These are phyloP conservation scores for Zizania latifolia DNA, from an alignment of 176 grass and related monocot species.

Conservation along the genomic window DNA sequence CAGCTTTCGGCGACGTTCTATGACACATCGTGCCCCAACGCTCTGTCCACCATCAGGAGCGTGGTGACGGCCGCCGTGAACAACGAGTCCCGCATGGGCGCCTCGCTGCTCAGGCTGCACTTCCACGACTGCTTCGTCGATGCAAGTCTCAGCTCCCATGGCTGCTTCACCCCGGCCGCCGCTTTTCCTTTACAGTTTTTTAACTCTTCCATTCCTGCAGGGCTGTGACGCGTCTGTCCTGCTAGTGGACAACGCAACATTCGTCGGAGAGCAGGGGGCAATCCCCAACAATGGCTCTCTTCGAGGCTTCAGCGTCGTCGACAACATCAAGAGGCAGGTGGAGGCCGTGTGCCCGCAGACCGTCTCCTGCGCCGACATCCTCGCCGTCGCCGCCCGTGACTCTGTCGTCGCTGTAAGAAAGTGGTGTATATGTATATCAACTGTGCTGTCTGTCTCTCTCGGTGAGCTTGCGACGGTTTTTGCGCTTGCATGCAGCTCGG, in stretches of 20 bases:
- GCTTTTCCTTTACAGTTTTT: too few relatives aligned
- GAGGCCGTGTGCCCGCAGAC: conserved; percentile 53
- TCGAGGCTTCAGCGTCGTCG: conserved; percentile 35
- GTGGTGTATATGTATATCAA: too few relatives aligned
- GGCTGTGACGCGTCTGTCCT: conserved; percentile 73
- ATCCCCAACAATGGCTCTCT: not conserved
- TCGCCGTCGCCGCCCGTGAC: conserved; percentile 59
- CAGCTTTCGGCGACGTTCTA: conserved; percentile 86
- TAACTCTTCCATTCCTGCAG: too few relatives aligned
- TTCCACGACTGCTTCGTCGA: conserved; percentile 97
- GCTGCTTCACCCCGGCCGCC: too few relatives aligned
- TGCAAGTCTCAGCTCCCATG: conserved; percentile 40
- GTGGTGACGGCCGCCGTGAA: conserved; percentile 42
- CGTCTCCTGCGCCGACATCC: conserved; percentile 80
- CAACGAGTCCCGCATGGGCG: conserved; percentile 51
- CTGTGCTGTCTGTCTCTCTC: too few relatives aligned
- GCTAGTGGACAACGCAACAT: not conserved
- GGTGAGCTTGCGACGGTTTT: too few relatives aligned
- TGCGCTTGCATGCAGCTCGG: conserved; percentile 11
- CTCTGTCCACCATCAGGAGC: conserved; percentile 55
- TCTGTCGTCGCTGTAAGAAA: conserved; percentile 49
- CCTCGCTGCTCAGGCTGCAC: conserved; percentile 69
- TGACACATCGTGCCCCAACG: conserved; percentile 49
- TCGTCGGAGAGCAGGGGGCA: conserved; percentile 3
- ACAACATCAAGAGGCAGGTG: conserved; percentile 56